Evolutionary conservation across 208 protist species (phyloP), one percentile per base, ranked within the genome.

Genomic region (Tetramitus jugosus): DNA sequence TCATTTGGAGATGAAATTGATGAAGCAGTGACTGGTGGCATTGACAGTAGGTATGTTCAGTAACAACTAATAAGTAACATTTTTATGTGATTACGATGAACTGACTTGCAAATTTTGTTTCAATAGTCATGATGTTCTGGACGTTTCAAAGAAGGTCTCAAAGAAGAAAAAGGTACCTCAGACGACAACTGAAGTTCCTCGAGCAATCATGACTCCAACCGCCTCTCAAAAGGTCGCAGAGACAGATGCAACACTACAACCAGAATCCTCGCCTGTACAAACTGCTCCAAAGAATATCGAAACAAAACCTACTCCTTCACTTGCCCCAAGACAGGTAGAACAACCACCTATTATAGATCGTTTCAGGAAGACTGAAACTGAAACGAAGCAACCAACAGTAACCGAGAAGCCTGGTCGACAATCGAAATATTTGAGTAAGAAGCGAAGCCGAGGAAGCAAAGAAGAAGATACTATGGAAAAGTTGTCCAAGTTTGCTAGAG

Each of bases 1-100:
- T 76, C 69, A 26, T 76, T 76, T 60, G 43, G 13, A 13, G 69
- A 76, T 76, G 69, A 76, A 43, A 31, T 60, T 26, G 46, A 76
- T 31, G 69, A 76, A 17, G 0, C 13, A 2, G 7, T 7, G n/a
- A 46, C 23, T 31, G 45, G 3, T 31, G n/a, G n/a, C n/a, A n/a
- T n/a, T n/a, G n/a, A 7, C 3, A 29, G 40, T 40, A 35, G 6
- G 6, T 1, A 71, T 17, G 3, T 49, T 49, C 7, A 49, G 29
- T 3, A 23, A 71, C 3, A 71, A 7, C 20, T 33, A 26, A 7
- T 4, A 49, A 71, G 33, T 37, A 49, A 13, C 43, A 35, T 29
- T 42, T 43, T 4, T 20, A 69, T 26, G 23, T 31, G 23, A 14
- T 14, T 8, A 69, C 37, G 10, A 39, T 37, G 7, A 69, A 31